These are phyloP conservation scores for Cubamyces lactineus DNA, from an alignment of 768 basidiomycete species.

Conservation along the genomic window DNA sequence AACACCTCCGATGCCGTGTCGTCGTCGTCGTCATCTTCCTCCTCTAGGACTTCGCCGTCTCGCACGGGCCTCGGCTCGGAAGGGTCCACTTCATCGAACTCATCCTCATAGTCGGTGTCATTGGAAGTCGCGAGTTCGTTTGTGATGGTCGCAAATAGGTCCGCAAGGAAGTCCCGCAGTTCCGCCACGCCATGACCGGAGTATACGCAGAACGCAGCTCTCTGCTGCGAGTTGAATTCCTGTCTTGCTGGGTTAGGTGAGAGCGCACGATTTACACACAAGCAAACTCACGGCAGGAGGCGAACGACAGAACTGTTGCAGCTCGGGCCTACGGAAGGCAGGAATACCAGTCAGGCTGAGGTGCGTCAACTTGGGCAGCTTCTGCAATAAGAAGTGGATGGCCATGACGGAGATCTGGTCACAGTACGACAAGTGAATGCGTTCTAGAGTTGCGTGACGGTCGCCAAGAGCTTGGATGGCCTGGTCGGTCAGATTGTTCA, in stretches of 20 bases:
- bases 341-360: slow-evolving; percentile 97
- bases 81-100: slow-evolving; percentile 11
- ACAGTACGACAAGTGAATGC: slow-evolving; percentile 97
- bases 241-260: slow-evolving; percentile 35
- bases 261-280: not conserved
- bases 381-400: slow-evolving; percentile 86
- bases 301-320: slow-evolving; percentile 88
- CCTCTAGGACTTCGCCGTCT: slow-evolving; percentile 34
- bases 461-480: slow-evolving; percentile 88
- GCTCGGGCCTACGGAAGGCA: slow-evolving; percentile 80
- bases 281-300: slow-evolving; percentile 74
- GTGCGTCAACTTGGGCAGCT: slow-evolving; percentile 90
- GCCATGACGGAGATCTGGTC: slow-evolving; percentile 93
- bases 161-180: slow-evolving; percentile 77
- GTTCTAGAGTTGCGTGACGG: slow-evolving; percentile 84
- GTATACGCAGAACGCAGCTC: slow-evolving; percentile 93
- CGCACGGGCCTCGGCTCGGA: not conserved
- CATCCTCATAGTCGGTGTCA: slow-evolving; percentile 43
- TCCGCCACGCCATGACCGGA: slow-evolving; percentile 89
- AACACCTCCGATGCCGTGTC: slow-evolving; percentile 25
- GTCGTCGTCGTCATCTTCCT: slow-evolving; percentile 33
- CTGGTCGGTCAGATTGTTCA: slow-evolving; percentile 91
- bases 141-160: slow-evolving; percentile 74
- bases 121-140: slow-evolving; percentile 60
- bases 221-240: slow-evolving; percentile 92